A percentile compares a stretch with the other conserved stretches of the same genome.
These are phyloP conservation scores for Mycothermus thermophilus DNA, from an alignment of 495 filamentous ascomycete species.

Conservation along the genomic window DNA sequence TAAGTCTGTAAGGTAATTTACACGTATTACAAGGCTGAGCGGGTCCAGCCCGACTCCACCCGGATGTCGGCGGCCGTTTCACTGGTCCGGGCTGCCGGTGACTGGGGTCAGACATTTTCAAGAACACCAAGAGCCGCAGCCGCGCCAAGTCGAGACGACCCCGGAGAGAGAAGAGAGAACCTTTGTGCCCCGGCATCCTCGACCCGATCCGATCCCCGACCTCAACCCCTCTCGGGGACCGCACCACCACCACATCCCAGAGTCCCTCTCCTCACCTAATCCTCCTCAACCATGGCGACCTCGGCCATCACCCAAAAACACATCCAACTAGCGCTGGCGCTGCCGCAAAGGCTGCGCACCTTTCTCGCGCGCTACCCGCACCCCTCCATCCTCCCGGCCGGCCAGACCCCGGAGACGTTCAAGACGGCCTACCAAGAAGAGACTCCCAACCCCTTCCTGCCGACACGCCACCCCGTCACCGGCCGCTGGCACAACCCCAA, in stretches of 20 bases:
- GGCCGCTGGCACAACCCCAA: conserved; percentile 67
- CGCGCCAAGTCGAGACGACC: no score
- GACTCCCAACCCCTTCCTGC: conserved; percentile 60
- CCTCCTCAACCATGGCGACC: conserved; percentile 17
- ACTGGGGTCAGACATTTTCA: no score
- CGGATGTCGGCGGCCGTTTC: no score
- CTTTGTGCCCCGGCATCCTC: no score
- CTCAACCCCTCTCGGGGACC: background rate
- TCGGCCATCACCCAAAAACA: conserved; percentile 22
- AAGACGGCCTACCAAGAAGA: conserved; percentile 31
- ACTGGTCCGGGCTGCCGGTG: no score
- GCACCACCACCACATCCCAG: background rate
- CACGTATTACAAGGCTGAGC: no score
- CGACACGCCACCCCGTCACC: conserved; percentile 54
- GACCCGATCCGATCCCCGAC: no score
- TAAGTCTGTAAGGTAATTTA: no score
- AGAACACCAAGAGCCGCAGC: no score
- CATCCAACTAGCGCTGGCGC: conserved; percentile 47
- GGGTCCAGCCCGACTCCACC: no score
- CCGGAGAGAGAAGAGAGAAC: no score
- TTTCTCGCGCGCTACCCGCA: conserved; percentile 90
- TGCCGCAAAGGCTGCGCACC: conserved; percentile 61
- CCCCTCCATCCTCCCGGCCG: conserved; percentile 32
- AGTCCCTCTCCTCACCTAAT: no score
- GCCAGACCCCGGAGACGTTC: conserved; percentile 27